These are phyloP conservation scores for Escovopsis sp. DNA, from an alignment of 2,329 filamentous ascomycete species.

Conservation along the genomic window DNA sequence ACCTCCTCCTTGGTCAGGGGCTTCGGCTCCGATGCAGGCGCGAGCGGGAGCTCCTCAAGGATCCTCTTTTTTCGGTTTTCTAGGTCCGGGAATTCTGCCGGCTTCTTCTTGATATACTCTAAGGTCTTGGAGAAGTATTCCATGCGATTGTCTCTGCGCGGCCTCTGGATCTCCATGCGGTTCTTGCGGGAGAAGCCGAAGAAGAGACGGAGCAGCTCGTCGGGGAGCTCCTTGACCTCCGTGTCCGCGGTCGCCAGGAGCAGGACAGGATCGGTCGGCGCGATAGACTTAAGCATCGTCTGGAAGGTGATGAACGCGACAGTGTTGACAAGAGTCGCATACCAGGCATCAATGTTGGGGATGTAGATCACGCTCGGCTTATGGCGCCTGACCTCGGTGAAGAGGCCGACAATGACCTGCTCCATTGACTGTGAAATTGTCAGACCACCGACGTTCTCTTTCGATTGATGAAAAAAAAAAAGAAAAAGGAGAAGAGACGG, in stretches of 20 bases:
- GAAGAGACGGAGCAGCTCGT: constrained; percentile 54
- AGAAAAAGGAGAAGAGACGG: neutral
- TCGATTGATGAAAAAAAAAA: too few relatives aligned
- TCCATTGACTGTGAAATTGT: constrained; percentile 48
- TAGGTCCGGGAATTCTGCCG: constrained; percentile 75
- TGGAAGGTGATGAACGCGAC: constrained; percentile 69
- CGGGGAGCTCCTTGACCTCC: constrained; percentile 44
- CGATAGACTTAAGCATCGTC: constrained; percentile 64
- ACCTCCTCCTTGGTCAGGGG: constrained; percentile 63
- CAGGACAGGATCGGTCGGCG: constrained; percentile 82
- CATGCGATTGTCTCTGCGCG: constrained; percentile 45
- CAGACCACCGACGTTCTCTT: constrained; percentile 4
- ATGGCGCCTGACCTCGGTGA: constrained; percentile 83
- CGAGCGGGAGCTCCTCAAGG: constrained; percentile 61
- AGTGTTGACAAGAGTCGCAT: constrained; percentile 43
- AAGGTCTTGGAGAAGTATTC: constrained; percentile 70
- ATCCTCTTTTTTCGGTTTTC: constrained; percentile 74
- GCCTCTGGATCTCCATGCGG: constrained; percentile 53
- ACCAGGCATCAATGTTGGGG: constrained; percentile 82
- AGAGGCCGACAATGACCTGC: constrained; percentile 78
- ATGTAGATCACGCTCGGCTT: constrained; percentile 95
- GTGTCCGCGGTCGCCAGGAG: constrained; percentile 74
- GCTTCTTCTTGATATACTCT: constrained; percentile 63
- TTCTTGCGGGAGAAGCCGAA: constrained; percentile 81
- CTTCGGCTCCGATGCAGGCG: constrained; percentile 55